These are phyloP conservation scores for Verticillium dahliae DNA, from an alignment of 2,329 filamentous ascomycete genomes.

Conservation along the genomic window DNA sequence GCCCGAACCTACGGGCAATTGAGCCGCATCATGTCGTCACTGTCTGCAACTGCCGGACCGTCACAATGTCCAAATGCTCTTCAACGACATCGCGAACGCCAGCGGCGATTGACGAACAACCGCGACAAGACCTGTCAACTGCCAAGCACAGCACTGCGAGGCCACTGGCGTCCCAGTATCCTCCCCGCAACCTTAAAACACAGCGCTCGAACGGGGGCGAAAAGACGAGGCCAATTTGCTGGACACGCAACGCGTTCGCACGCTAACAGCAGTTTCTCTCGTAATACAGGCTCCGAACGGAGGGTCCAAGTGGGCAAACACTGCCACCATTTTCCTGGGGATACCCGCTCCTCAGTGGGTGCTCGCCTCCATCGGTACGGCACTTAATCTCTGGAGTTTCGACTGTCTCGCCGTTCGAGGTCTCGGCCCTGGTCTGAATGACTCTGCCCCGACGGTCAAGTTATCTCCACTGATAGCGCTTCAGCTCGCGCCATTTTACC, in stretches of 20 bases:
- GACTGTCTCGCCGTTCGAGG: neutral
- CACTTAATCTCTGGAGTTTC: neutral
- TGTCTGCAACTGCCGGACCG: neutral
- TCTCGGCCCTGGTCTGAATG: neutral
- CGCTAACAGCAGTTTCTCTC: neutral
- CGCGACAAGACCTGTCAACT: neutral
- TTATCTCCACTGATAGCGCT: neutral
- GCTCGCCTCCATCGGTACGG: neutral
- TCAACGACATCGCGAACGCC: neutral
- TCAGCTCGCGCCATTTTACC: neutral
- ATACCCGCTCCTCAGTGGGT: neutral
- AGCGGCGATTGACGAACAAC: neutral
- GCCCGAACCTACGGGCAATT: neutral
- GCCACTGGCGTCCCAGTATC: neutral
- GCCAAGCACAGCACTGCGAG: neutral
- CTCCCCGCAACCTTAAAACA: conserved; percentile 1
- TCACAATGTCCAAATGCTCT: neutral
- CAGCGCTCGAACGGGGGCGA: neutral
- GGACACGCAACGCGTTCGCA: neutral
- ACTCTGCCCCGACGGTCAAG: neutral
- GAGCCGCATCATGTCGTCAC: neutral
- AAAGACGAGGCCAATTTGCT: neutral
- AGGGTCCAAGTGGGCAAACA: neutral
- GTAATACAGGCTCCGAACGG: neutral
- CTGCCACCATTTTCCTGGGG: neutral